A percentile compares a stretch with the other conserved stretches of the same genome.
Evolutionary conservation across 1,139 yeast species (phyloP).

Genomic region (Hyphopichia buzzinii): DNA sequence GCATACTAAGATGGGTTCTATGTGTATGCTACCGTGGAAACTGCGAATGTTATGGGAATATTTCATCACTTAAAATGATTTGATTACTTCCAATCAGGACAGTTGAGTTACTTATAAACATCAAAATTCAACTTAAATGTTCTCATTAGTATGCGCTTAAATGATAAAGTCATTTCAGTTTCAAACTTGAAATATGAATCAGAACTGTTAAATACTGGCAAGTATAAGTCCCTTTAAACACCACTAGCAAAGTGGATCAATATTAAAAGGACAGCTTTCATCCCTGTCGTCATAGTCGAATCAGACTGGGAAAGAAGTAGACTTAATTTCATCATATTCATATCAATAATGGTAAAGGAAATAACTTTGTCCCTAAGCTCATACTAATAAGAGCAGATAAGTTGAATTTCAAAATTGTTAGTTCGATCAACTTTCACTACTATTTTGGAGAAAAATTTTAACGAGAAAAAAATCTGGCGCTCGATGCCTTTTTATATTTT

Average conservation of each 20-base stretch:
- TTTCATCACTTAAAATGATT: slow-evolving; percentile 62
- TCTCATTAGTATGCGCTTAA: slow-evolving; percentile 24
- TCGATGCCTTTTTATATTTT: background rate
- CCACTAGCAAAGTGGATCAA: slow-evolving; percentile 36
- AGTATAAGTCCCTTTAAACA: slow-evolving; percentile 61
- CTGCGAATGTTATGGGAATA: slow-evolving; percentile 81
- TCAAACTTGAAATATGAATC: slow-evolving; percentile 36
- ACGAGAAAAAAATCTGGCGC: background rate
- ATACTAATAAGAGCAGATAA: slow-evolving; percentile 6
- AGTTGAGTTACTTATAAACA: background rate
- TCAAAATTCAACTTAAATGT: slow-evolving; percentile 1
- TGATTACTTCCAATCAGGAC: background rate
- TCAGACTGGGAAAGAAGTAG: slow-evolving; percentile 79
- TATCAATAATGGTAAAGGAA: background rate
- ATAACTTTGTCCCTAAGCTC: slow-evolving; percentile 9
- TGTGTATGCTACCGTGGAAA: slow-evolving; percentile 87
- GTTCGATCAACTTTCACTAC: background rate
- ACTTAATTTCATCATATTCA: slow-evolving; percentile 56
- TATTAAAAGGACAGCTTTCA: slow-evolving; percentile 53
- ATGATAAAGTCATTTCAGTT: slow-evolving; percentile 10
- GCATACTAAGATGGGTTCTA: slow-evolving; percentile 78
- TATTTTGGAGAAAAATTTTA: no score
- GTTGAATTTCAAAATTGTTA: background rate
- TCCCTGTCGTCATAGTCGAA: slow-evolving; percentile 85
- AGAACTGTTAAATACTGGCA: slow-evolving; percentile 82